Percentiles rank a stretch among this genome's conserved stretches.
These are phyloP conservation scores for Ceratopteris richardii DNA, from an alignment of 75 land plant genomes.

Conservation along the genomic window DNA sequence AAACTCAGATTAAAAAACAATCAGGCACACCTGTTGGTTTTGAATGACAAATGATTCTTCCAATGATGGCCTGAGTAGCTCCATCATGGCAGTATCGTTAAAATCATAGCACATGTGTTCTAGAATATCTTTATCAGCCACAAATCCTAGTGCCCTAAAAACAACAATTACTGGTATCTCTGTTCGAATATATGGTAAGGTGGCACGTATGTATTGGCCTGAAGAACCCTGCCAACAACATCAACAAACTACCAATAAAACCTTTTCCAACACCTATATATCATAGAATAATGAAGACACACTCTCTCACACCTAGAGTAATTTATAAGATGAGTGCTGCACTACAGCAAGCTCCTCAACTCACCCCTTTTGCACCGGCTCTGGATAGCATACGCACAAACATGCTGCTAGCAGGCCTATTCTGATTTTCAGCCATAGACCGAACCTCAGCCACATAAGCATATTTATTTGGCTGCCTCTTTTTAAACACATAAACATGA, in stretches of 20 bases:
- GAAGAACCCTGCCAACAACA: conserved; percentile 68
- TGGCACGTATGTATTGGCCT: conserved; percentile 96
- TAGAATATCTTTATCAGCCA: conserved; percentile 95
- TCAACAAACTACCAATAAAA: no score
- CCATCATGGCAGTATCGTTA: conserved; percentile 95
- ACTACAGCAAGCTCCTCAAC: no score
- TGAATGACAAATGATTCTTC: conserved; percentile 99
- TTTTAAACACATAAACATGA: conserved; percentile 99
- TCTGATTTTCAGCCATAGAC: conserved; percentile 96
- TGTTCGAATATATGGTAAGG: conserved; percentile 83
- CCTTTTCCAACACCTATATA: no score
- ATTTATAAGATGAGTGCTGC: not conserved
- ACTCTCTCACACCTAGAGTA: not conserved
- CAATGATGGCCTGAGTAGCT: conserved; percentile 82
- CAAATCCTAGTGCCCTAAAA: conserved; percentile 94
- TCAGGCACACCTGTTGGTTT: conserved; percentile 73
- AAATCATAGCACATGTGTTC: conserved; percentile 98
- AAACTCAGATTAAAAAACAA: not conserved
- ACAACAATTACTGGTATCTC: conserved; percentile 96
- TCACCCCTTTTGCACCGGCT: conserved; percentile 90
- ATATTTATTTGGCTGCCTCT: conserved; percentile 94
- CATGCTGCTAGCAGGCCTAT: conserved; percentile 96
- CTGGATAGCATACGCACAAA: conserved; percentile 98
- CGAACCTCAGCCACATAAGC: conserved; percentile 98
- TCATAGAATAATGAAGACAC: not conserved